phyloP scores from a whole-genome alignment of 352 stramenopile genomes.

The Globisporangium echinulatum region DNA sequence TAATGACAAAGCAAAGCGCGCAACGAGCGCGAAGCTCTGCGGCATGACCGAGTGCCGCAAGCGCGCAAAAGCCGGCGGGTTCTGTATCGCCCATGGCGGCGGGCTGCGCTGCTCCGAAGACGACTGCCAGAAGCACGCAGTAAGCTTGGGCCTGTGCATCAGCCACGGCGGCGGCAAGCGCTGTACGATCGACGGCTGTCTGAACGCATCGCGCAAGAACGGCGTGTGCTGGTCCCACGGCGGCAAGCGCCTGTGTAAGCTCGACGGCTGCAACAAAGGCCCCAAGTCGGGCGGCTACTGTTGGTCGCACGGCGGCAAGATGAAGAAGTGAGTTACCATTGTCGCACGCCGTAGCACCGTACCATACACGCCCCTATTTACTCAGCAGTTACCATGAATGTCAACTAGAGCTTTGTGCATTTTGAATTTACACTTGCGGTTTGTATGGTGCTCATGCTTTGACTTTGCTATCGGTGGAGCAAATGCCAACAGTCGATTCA shows the following conservation, averaged over 20 bases:
- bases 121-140: constrained; percentile 71
- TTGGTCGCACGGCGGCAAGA: constrained; percentile 80
- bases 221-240: constrained; percentile 79
- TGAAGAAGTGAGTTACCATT: constrained; percentile 53
- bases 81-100: constrained; percentile 77
- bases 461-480: no score
- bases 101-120: constrained; percentile 67
- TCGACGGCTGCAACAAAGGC: constrained; percentile 74
- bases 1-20: constrained; percentile 36
- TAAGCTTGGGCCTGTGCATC: constrained; percentile 77
- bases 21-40: constrained; percentile 70
- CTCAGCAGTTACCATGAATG: not conserved
- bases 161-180: constrained; percentile 81
- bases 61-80: constrained; percentile 71
- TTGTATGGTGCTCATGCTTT: no score
- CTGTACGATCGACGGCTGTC: constrained; percentile 65
- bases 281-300: constrained; percentile 79
- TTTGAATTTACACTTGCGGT: no score
- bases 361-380: no score
- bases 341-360: not conserved
- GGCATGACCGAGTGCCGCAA: constrained; percentile 69
- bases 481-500: no score
- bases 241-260: constrained; percentile 73
- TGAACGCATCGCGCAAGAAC: constrained; percentile 78
- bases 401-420: not conserved